Conservation (phyloP, 2,329 filamentous ascomycete species). For the Penicillium sp. region DNA sequence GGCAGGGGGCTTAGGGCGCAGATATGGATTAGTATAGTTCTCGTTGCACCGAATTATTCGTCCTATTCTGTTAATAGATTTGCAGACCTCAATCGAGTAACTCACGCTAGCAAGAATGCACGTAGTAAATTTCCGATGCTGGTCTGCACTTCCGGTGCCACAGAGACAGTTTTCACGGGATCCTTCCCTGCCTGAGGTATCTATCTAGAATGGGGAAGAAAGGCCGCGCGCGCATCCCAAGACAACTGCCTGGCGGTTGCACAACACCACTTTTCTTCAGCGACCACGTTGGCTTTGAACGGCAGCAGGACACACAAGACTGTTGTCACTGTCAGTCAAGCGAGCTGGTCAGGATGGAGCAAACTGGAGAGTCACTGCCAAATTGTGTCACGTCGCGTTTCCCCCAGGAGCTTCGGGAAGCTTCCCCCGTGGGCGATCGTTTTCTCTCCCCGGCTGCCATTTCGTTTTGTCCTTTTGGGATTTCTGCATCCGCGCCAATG, state of each 20-base stretch:
- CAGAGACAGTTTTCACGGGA: background rate
- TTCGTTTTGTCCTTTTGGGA: background rate
- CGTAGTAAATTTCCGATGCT: background rate
- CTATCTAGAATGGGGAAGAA: background rate
- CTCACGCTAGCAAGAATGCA: background rate
- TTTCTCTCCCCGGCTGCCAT: background rate
- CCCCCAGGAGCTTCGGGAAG: background rate
- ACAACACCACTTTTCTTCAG: background rate
- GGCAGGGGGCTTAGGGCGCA: conserved; percentile 1
- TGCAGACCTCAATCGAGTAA: background rate
- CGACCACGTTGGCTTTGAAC: background rate
- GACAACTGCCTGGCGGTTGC: background rate
- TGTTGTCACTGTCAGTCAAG: background rate
- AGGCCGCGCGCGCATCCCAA: too few relatives aligned
- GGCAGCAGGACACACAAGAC: too few relatives aligned
- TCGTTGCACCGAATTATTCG: background rate
- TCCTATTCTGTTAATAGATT: background rate
- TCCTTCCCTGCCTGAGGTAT: background rate
- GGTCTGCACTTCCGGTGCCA: background rate
- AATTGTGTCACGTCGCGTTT: background rate
- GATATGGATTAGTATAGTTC: background rate
- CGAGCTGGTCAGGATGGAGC: background rate
- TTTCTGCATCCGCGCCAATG: background rate
- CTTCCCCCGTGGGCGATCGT: background rate
- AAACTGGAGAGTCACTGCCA: background rate